Base-by-base conservation (phyloP, 306 rosid genomes). In the Coriaria nepalensis region DNA sequence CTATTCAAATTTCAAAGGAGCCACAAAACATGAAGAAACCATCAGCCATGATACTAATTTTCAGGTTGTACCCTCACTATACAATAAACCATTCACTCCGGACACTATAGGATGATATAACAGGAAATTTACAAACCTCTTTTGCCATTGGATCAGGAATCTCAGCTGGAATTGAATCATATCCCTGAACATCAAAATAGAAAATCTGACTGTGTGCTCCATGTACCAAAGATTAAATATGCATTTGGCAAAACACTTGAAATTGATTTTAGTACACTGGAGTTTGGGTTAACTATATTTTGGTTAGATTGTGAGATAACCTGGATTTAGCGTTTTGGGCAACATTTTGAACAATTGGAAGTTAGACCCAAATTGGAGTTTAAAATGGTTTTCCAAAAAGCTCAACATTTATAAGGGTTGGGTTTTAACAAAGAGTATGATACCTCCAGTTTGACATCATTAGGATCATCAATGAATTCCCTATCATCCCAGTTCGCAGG, bases 401-500 rank as follows among this genome's bases (percentile, higher is more conserved):
- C 29, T 20, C 29, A 20, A 1, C 3, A 20, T 20, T 20, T 20
- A 20, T 20, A 3, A 20, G 3, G 29, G 29, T 20, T 20, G 29
- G 29, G 29, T 20, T 20, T 20, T 20, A 20, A 20, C 29, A 20
- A 20, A 20, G 29, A 20, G 5, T 13, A 8, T 60, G 41, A 44
- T 61, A 88, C 97, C 93, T 78, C 80, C 29, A 93, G 97, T 53
- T 84, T 90, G 57, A 64, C 64, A 57, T 60, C 75, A 45, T 81
- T 64, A 40, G 92, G 92, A 48, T 90, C 84, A 10, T 84, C 90
- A 40, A 90, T 90, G 71, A 84, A 84, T 62, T 90, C 97, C 70
- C 78, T 78, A 15, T 78, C 90, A 43, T 90, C 97, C 97, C 97
- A 90, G 63, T 90, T 82, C 9, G 86, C 80, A 47, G 95, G 98